phyloP scores from a whole-genome alignment of 2,329 filamentous ascomycete species.

The Calonectria multiphialidica region DNA sequence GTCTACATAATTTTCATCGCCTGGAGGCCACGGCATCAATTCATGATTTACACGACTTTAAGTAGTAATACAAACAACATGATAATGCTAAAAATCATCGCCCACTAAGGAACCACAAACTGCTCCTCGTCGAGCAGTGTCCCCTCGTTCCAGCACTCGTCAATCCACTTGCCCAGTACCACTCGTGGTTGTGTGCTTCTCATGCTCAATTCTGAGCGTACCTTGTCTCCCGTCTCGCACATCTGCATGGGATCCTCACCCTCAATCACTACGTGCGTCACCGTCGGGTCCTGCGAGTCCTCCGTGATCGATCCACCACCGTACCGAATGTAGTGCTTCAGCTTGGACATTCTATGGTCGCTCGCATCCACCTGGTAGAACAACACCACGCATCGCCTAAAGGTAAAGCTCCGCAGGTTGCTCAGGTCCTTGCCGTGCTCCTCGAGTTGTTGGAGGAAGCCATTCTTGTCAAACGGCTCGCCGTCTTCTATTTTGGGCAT shows the following conservation, averaged over 20 bases:
- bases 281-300: slow-evolving; percentile 60
- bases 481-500: slow-evolving; percentile 64
- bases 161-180: slow-evolving; percentile 79
- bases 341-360: slow-evolving; percentile 53
- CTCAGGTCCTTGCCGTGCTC: slow-evolving; percentile 65
- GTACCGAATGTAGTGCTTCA: slow-evolving; percentile 74
- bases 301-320: slow-evolving; percentile 72
- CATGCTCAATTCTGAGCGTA: slow-evolving; percentile 60
- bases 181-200: slow-evolving; percentile 72
- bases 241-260: slow-evolving; percentile 54
- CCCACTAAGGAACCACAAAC: slow-evolving; percentile 51
- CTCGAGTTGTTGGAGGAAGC: slow-evolving; percentile 67
- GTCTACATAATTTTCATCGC: slow-evolving; percentile 17
- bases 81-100: slow-evolving; percentile 23
- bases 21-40: slow-evolving; percentile 5
- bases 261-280: slow-evolving; percentile 80
- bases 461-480: slow-evolving; percentile 55
- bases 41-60: slow-evolving; percentile 21
- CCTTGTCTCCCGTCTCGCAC: slow-evolving; percentile 52
- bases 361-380: slow-evolving; percentile 50
- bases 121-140: slow-evolving; percentile 85
- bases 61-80: slow-evolving; percentile 34
- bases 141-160: slow-evolving; percentile 82
- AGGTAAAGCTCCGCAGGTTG: slow-evolving; percentile 64
- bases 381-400: slow-evolving; percentile 59